Base-by-base conservation (phyloP, 768 basidiomycete genomes). In the Favolaschia claudopus region DNA sequence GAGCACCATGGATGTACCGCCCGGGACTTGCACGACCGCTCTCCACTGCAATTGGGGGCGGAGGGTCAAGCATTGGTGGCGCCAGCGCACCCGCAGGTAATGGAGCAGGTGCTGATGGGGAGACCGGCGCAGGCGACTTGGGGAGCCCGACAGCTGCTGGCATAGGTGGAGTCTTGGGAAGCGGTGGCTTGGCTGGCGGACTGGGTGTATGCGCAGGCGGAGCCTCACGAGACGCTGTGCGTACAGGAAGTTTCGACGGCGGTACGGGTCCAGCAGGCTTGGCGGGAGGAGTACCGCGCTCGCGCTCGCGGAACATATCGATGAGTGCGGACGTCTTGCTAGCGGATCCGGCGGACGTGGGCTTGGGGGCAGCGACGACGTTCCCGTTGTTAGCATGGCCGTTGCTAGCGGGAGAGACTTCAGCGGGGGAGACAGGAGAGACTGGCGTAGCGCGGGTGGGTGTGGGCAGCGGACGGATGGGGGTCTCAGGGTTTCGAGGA, bases 1-100 rank as follows among this genome's bases (percentile, higher is more conserved):
- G 93, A 8, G 91, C 90, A 24, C 93, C 93, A 66, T 95, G 93
- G 14, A 92, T 71, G 68, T 95, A 95, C 38, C 91, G 84, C 31
- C 72, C 84, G 12, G 90, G 90, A 65, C 88, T 90, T 19, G 74
- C 77, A n/a, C 85, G 79, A 5, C 86, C 86, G 8, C 78, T 72
- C 19, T 86, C 85, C n/a, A 77, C 76, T 15, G 78, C 64, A 10
- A 74, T 58, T 7, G 77, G 42, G 2, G 66, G 69, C 6, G 77
- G 77, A 4, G 69, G 52, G 29, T 76, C 79, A 5, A 49, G 38
- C 32, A 64, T 64, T 31, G 68, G 70, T 12, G 73, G 70, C 20
- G 73, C 65, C 7, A 66, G 46, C 17, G 60, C 65, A 20, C 67
- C 60, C 12, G 69, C 60, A 2, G 67, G 55, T 40, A 64, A 66